phyloP scores from a whole-genome alignment of 106 monocot species.

The Phalaenopsis equestris region DNA sequence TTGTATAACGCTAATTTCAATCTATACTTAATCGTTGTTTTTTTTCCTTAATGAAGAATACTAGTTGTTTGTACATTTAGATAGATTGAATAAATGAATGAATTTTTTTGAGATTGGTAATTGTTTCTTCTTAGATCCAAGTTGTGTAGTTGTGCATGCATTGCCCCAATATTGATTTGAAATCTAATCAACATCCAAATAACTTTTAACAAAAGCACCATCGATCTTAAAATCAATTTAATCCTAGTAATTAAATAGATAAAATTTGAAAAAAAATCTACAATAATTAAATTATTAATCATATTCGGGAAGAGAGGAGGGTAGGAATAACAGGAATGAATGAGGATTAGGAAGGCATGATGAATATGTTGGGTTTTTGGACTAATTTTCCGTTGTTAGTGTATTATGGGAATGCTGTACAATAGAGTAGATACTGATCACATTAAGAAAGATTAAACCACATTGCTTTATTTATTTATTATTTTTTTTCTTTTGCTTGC shows the following conservation, averaged over 20 bases:
- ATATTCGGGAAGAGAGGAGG: too few relatives aligned
- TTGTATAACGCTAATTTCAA: background rate
- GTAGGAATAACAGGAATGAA: background rate
- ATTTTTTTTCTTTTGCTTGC: background rate
- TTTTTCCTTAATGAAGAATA: background rate
- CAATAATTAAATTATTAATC: too few relatives aligned
- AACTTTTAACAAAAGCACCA: too few relatives aligned
- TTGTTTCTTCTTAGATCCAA: background rate
- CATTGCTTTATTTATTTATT: background rate
- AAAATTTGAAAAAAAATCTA: too few relatives aligned
- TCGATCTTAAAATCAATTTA: too few relatives aligned
- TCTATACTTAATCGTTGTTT: background rate
- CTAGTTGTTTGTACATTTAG: background rate
- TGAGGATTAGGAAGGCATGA: background rate
- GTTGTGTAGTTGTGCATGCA: too few relatives aligned
- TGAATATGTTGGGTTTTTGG: slow-evolving; percentile 1
- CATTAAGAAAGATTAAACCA: background rate
- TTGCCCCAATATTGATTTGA: too few relatives aligned
- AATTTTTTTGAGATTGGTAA: background rate
- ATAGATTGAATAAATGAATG: background rate
- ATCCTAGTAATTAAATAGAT: too few relatives aligned
- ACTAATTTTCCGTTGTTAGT: background rate
- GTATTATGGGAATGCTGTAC: background rate
- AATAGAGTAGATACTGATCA: background rate
- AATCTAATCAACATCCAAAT: too few relatives aligned